Evolutionary conservation across 768 basidiomycete species (phyloP).

Genomic region (Termitomyces sp.): DNA sequence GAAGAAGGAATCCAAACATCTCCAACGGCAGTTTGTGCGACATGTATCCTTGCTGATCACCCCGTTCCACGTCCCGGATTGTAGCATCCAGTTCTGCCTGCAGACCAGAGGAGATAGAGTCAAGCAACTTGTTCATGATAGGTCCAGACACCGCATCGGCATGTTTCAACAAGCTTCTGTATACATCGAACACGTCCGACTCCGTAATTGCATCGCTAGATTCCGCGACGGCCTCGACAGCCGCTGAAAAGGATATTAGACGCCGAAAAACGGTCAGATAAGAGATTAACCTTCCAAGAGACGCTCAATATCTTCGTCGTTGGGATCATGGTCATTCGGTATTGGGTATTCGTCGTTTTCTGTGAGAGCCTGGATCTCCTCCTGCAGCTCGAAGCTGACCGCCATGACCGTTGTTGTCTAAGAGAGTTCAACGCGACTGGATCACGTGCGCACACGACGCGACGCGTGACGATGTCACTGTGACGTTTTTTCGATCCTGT

Average conservation of each 20-base stretch:
- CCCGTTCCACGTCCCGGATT: conserved; percentile 64
- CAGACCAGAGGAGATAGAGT: conserved; percentile 80
- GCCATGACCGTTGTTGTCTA: conserved; percentile 48
- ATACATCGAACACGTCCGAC: conserved; percentile 73
- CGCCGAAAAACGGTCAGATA: background rate
- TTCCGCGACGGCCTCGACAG: conserved; percentile 78
- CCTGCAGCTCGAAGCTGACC: conserved; percentile 69
- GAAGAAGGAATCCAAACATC: conserved; percentile 88
- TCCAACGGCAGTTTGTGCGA: conserved; percentile 78
- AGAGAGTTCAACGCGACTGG: conserved; percentile 37
- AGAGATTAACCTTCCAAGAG: conserved; percentile 55
- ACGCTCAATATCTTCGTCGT: conserved; percentile 49
- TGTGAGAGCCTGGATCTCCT: conserved; percentile 67
- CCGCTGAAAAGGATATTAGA: conserved; percentile 43
- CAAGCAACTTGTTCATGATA: conserved; percentile 83
- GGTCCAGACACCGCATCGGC: conserved; percentile 58
- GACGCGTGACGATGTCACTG: conserved; percentile 8
- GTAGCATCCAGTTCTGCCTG: conserved; percentile 72
- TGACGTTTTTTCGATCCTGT: too few relatives aligned
- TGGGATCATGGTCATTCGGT: conserved; percentile 63
- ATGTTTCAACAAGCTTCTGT: conserved; percentile 79
- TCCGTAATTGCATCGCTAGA: conserved; percentile 72
- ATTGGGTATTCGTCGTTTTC: conserved; percentile 66
- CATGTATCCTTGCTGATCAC: conserved; percentile 58
- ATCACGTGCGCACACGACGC: conserved; percentile 13